Base-by-base conservation (phyloP, 1,139 yeast genomes). In the Magnusiomyces tetraspermus region DNA sequence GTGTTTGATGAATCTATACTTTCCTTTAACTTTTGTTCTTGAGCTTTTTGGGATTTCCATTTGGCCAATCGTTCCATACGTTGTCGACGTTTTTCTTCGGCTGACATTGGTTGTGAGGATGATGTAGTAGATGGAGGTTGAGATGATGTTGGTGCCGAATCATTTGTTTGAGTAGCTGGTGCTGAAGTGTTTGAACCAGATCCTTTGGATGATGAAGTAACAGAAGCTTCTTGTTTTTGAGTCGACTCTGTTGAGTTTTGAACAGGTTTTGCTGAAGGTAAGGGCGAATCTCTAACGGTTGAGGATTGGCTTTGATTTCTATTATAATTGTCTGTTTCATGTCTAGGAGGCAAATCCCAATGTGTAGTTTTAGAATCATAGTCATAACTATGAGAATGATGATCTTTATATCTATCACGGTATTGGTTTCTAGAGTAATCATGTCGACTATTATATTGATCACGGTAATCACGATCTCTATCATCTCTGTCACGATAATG, bases 1-100 rank as follows among this genome's bases (percentile, higher is more conserved):
- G 36, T 23, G 17, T 13, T n/a, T 28, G 48, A 31, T 3, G 36
- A 28, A 10, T 55, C 31, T 19, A 13, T 43, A 48, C 41, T 48
- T 41, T 24, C 51, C 46, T 48, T 42, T 48, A 36, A 41, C 24
- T 41, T 48, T 51, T 64, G 64, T 46, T 60, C 60, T 43, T 62
- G 61, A 15, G 64, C 64, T 57, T 66, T 69, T 58, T 65, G 65
- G 51, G 58, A 60, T 59, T 69, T 71, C 75, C 75, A 72, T 52
- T 63, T 64, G 11, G 69, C 71, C 37, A 70, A 57, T 44, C 65
- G 63, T 43, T 69, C 71, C 56, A 63, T 65, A 49, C 74, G 62
- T 52, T 64, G 67, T 48, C 65, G 63, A 52, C 58, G 59, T 58
- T 65, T 60, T 56, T 66, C 62, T 55, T 65, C 60, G 50, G 56